A percentile compares a stretch with the other conserved stretches of the same genome.
These are phyloP conservation scores for Cardiospermum halicacabum DNA, from an alignment of 345 rosid genomes.

Conservation along the genomic window DNA sequence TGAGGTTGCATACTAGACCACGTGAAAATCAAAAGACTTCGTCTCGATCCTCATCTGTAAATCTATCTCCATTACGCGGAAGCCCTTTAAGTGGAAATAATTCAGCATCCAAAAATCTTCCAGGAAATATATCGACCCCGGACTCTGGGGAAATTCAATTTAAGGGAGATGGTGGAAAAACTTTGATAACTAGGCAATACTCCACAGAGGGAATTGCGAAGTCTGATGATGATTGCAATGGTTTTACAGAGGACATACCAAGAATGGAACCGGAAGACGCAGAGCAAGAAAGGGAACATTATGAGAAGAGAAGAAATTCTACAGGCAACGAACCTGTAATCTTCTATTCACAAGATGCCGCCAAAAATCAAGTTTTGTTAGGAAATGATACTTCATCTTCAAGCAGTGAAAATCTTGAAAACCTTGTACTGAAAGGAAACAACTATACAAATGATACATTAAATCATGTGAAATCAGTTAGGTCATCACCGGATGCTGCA, in stretches of 20 bases:
- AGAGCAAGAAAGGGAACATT: slow-evolving; percentile 13
- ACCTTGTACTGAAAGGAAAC: slow-evolving; percentile 29
- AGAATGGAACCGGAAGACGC: slow-evolving; percentile 14
- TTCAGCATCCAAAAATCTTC: slow-evolving; percentile 14
- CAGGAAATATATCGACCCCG: slow-evolving; percentile 1
- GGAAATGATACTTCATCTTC: slow-evolving; percentile 21
- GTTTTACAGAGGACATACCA: slow-evolving; percentile 20
- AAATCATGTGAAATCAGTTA: slow-evolving; percentile 71
- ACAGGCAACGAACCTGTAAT: slow-evolving; percentile 23
- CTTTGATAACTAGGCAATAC: slow-evolving; percentile 10
- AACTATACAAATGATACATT: slow-evolving; percentile 42
- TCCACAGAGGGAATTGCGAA: slow-evolving; percentile 16
- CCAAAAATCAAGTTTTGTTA: slow-evolving; percentile 14
- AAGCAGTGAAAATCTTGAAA: slow-evolving; percentile 27
- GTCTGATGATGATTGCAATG: slow-evolving; percentile 14
- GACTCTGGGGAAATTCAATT: slow-evolving; percentile 8
- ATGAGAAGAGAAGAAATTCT: slow-evolving; percentile 18
- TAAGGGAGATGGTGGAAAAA: slow-evolving; percentile 16
- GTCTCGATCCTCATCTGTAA: slow-evolving; percentile 43
- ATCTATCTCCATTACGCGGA: slow-evolving; percentile 40
- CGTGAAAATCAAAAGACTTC: slow-evolving; percentile 27
- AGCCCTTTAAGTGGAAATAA: slow-evolving; percentile 36
- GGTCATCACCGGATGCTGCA: slow-evolving; percentile 51
- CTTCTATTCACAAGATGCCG: slow-evolving; percentile 20
- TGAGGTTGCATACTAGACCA: slow-evolving; percentile 7